Evolutionary conservation across 1,139 yeast genomes (phyloP).

Genomic region (Taphrina wiesneri): DNA sequence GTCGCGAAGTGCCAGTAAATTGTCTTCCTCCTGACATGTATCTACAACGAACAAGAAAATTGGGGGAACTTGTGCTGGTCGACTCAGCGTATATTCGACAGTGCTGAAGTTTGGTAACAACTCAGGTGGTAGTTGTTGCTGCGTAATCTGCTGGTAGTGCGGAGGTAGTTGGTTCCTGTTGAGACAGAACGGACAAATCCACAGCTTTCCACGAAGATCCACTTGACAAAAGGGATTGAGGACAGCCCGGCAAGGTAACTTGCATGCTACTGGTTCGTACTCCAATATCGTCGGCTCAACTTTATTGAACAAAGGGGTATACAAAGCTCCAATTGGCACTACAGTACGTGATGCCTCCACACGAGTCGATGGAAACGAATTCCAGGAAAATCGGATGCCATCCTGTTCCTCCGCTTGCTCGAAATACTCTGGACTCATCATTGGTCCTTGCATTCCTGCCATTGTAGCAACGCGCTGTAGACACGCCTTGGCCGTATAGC

Average conservation of each 20-base stretch:
- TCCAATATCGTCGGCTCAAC: constrained; percentile 77
- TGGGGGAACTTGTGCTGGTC: constrained; percentile 93
- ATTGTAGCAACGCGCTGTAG: neutral
- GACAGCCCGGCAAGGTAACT: constrained; percentile 78
- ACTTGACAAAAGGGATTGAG: constrained; percentile 82
- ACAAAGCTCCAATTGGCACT: constrained; percentile 90
- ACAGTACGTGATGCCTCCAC: constrained; percentile 89
- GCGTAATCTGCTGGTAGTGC: constrained; percentile 81
- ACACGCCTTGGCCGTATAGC: neutral
- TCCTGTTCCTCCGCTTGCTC: constrained; percentile 84
- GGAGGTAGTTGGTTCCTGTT: constrained; percentile 84
- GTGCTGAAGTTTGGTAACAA: constrained; percentile 76
- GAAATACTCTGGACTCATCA: constrained; percentile 47
- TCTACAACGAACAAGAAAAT: constrained; percentile 87
- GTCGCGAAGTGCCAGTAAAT: constrained; percentile 83
- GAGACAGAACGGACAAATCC: constrained; percentile 89
- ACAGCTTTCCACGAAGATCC: constrained; percentile 75
- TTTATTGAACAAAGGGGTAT: constrained; percentile 83
- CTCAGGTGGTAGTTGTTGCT: constrained; percentile 84
- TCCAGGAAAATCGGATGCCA: constrained; percentile 92
- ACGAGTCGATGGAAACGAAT: constrained; percentile 81
- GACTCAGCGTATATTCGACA: constrained; percentile 82
- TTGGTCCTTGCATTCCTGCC: constrained; percentile 23
- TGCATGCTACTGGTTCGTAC: constrained; percentile 88
- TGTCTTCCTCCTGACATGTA: constrained; percentile 92